phyloP scores from a whole-genome alignment of 805 yeast genomes.

The Sugiyamaella mastotermitis region DNA sequence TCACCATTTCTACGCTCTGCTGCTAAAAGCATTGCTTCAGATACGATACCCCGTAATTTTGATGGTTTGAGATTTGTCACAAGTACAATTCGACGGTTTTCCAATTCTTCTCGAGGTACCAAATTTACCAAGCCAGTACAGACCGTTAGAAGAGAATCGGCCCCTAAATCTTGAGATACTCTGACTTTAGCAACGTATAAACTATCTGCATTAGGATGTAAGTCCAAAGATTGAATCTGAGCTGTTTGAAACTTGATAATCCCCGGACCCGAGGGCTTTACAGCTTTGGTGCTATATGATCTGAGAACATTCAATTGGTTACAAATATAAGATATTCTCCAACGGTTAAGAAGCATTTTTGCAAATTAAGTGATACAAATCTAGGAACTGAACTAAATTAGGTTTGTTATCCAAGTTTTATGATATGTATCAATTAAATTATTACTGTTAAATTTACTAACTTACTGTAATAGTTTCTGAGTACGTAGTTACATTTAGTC shows the following conservation, averaged over 20 bases:
- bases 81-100: conserved; percentile 42
- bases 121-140: conserved; percentile 54
- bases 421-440: too few relatives aligned
- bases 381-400: too few relatives aligned
- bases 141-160: conserved; percentile 27
- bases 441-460: too few relatives aligned
- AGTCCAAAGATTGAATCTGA: conserved; percentile 36
- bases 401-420: too few relatives aligned
- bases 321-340: too few relatives aligned
- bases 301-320: too few relatives aligned
- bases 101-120: conserved; percentile 36
- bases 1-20: conserved; percentile 31
- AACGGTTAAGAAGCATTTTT: too few relatives aligned
- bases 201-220: conserved; percentile 54
- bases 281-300: too few relatives aligned
- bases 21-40: conserved; percentile 66
- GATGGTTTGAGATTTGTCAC: conserved; percentile 54
- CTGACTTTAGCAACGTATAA: conserved; percentile 50
- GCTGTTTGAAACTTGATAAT: conserved; percentile 40
- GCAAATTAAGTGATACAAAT: too few relatives aligned
- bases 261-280: conserved; percentile 12
- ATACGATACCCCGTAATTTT: conserved; percentile 55
- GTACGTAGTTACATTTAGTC: too few relatives aligned
- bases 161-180: conserved; percentile 6
- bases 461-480: too few relatives aligned